Evolutionary conservation across 768 basidiomycete genomes (phyloP).

Genomic region (Candolleomyces eurysporus): DNA sequence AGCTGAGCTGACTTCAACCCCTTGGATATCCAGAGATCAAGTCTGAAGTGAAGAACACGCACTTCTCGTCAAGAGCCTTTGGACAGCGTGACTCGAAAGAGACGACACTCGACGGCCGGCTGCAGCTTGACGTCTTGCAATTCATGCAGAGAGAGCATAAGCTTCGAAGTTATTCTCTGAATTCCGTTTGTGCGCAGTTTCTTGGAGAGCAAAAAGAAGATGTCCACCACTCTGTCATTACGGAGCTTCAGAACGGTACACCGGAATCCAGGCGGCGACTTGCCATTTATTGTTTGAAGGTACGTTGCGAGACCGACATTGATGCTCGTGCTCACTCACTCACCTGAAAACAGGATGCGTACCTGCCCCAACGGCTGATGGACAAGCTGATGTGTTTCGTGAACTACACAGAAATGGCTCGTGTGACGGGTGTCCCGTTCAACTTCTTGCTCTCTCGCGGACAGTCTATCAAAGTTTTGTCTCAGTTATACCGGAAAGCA

Average conservation of each 20-base stretch:
- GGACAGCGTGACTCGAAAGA: slow-evolving; percentile 97
- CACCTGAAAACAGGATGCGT: slow-evolving; percentile 74
- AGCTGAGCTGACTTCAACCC: slow-evolving; percentile 2
- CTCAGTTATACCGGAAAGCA: slow-evolving; percentile 91
- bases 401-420: slow-evolving; percentile 98
- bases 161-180: slow-evolving; percentile 93
- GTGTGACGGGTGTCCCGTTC: slow-evolving; percentile 99
- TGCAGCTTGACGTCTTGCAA: slow-evolving; percentile 94
- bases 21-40: slow-evolving; percentile 50
- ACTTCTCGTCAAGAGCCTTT: slow-evolving; percentile 97
- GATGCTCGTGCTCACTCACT: neutral
- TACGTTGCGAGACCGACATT: slow-evolving; percentile 19
- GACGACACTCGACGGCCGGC: slow-evolving; percentile 83
- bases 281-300: slow-evolving; percentile 98
- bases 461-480: slow-evolving; percentile 98
- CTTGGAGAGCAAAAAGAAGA: slow-evolving; percentile 99
- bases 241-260: slow-evolving; percentile 95
- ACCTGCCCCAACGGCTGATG: slow-evolving; percentile 91
- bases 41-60: slow-evolving; percentile 86
- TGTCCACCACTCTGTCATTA: slow-evolving; percentile 97
- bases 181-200: slow-evolving; percentile 97
- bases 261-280: slow-evolving; percentile 88
- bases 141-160: slow-evolving; percentile 99
- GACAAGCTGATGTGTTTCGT: slow-evolving; percentile 99
- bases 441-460: slow-evolving; percentile 92